Base-by-base conservation (phyloP, 257 asterid genomes). In the Solanum sejunctum region DNA sequence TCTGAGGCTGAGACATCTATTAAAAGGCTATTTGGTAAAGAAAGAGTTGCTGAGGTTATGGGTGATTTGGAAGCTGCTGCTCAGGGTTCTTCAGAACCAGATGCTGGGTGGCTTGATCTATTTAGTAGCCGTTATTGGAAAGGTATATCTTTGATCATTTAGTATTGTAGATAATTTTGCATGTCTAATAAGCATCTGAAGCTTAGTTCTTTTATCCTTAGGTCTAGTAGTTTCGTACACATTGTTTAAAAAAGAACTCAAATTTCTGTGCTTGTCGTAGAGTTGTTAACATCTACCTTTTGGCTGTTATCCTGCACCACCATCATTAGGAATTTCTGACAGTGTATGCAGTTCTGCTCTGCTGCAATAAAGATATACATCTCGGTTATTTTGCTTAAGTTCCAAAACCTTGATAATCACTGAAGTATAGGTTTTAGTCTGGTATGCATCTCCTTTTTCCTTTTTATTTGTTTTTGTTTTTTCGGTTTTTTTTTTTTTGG, bases 61-160 rank as follows among this genome's bases (percentile, higher is more conserved):
- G 87, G 87, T 67, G 99, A 96, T 84, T 82, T 96, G 87, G 90
- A 89, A 84, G 92, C 97, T 60, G 86, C 98, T 86, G 86, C 93
- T 61, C 95, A 80, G 84, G 95, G 97, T 85, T 90, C 98, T 81
- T 87, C 93, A 9, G 99, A 91, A 89, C 92, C 92, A 17, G 99
- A 96, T 87, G 99, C 98, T 91, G 93, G 93, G 80, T 96, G 99
- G 99, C 90, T 93, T 83, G 99, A 96, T 91, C 98, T 96, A 88
- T 95, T 96, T 81, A 95, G 97, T 84, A 86, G 95, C 86, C 97
- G 98, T 64, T 96, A 96, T 85, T 72, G 92, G 89, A 96, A 93
- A 95, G 98, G 99, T 97, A 88, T 86, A 71, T 81, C 84, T 88
- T 87, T 80, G 81, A 16, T 49, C 39, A 47, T 75, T 61, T 54